Evolutionary conservation across 2,329 filamentous ascomycete genomes (phyloP).

Genomic region (Hypoxylon sp.): DNA sequence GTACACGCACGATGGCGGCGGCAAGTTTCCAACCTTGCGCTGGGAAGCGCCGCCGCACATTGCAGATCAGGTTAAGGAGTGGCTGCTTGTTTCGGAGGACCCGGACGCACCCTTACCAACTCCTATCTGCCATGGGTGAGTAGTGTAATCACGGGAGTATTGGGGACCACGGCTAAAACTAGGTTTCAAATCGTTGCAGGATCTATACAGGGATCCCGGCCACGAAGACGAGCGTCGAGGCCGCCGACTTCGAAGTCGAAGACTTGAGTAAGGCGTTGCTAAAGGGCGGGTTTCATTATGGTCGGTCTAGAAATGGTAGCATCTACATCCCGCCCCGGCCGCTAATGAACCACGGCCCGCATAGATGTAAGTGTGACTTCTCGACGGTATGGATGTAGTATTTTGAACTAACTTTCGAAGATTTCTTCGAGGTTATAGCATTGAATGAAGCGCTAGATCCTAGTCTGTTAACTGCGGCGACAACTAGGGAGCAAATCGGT

Average conservation of each 20-base stretch:
- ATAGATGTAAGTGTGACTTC: conserved; percentile 59
- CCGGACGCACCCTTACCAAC: conserved; percentile 61
- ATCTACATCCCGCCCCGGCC: conserved; percentile 63
- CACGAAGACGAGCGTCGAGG: conserved; percentile 52
- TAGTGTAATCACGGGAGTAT: background rate
- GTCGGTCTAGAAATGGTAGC: conserved; percentile 56
- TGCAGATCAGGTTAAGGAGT: conserved; percentile 56
- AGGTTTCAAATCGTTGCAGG: conserved; percentile 32
- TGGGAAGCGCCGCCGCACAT: conserved; percentile 55
- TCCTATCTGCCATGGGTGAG: conserved; percentile 62
- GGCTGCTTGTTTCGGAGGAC: conserved; percentile 62
- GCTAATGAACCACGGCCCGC: conserved; percentile 63
- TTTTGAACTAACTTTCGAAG: conserved; percentile 40
- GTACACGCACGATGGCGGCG: conserved; percentile 57
- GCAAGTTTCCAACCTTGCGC: conserved; percentile 57
- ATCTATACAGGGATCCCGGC: conserved; percentile 59
- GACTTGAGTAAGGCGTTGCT: conserved; percentile 51
- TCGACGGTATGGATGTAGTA: background rate
- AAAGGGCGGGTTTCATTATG: conserved; percentile 62
- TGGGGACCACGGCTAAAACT: conserved; percentile 1
- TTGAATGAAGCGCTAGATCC: conserved; percentile 59
- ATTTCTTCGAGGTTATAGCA: conserved; percentile 65
- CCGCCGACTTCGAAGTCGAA: conserved; percentile 56
- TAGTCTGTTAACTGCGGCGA: conserved; percentile 54
- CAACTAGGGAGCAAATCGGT: conserved; percentile 59